phyloP scores from a whole-genome alignment of 2,329 filamentous ascomycete species.

The Tetracladium maxilliforme region DNA sequence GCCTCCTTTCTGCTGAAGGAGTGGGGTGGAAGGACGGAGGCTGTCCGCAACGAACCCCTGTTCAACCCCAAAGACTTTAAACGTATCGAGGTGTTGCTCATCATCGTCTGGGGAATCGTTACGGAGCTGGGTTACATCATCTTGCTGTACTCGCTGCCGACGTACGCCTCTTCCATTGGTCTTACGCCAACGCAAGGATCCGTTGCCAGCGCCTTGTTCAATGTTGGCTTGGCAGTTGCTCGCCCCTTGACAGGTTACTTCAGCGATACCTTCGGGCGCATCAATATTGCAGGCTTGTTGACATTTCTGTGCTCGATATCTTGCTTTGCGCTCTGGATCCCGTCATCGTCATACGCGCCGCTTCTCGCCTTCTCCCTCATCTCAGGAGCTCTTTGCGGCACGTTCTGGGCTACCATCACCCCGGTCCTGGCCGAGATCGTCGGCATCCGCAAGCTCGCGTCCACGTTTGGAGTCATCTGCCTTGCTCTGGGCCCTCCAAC shows the following conservation, averaged over 20 bases:
- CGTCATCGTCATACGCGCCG: conserved; percentile 39
- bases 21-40: conserved; percentile 29
- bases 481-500: conserved; percentile 54
- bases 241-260: conserved; percentile 48
- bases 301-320: conserved; percentile 40
- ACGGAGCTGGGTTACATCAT: conserved; percentile 52
- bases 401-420: conserved; percentile 48
- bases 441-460: conserved; percentile 52
- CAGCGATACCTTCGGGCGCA: conserved; percentile 41
- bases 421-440: conserved; percentile 64
- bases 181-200: conserved; percentile 43
- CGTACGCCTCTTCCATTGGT: conserved; percentile 43
- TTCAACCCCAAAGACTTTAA: conserved; percentile 38
- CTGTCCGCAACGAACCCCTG: conserved; percentile 33
- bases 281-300: conserved; percentile 44
- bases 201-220: conserved; percentile 45
- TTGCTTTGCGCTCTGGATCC: conserved; percentile 46
- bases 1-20: conserved; percentile 39
- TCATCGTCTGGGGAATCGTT: conserved; percentile 43
- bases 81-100: conserved; percentile 36
- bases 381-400: conserved; percentile 41
- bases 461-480: conserved; percentile 59
- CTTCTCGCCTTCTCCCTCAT: conserved; percentile 43
- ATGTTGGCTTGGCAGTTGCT: conserved; percentile 42
- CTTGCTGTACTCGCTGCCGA: conserved; percentile 47